Evolutionary conservation across 257 asterid genomes (phyloP).

Genomic region (Nicotiana paniculata): DNA sequence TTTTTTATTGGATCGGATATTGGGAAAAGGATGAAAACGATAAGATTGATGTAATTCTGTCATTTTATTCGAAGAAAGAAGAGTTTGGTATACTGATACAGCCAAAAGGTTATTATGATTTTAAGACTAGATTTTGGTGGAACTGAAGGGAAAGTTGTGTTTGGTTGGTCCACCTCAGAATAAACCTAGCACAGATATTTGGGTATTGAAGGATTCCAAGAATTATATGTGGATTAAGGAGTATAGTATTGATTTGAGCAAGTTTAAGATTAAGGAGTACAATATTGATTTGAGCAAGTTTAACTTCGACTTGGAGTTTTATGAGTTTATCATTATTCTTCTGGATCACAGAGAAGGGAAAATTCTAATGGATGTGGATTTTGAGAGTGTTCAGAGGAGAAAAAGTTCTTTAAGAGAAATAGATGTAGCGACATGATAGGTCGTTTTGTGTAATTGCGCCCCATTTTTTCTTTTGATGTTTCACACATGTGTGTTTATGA

Average conservation of each 20-base stretch:
- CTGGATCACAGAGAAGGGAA: constrained; percentile 41
- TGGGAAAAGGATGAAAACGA: background rate
- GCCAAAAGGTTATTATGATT: no score
- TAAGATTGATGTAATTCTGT: constrained; percentile 35
- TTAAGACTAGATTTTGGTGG: no score
- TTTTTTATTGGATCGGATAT: constrained; percentile 57
- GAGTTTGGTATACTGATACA: constrained; percentile 19
- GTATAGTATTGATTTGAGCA: no score
- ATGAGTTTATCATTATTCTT: constrained; percentile 21
- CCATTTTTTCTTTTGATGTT: no score
- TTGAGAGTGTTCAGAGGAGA: constrained; percentile 32
- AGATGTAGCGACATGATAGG: no score
- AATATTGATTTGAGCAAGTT: constrained; percentile 38
- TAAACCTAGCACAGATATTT: no score
- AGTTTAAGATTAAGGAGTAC: constrained; percentile 26
- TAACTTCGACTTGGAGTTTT: constrained; percentile 5
- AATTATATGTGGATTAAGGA: constrained; percentile 19
- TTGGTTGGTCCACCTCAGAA: no score
- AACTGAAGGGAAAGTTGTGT: no score
- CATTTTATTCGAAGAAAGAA: constrained; percentile 41
- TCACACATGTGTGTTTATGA: no score
- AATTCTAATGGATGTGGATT: constrained; percentile 40
- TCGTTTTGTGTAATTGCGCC: no score
- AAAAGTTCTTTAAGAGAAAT: no score
- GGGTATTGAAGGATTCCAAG: constrained; percentile 29